Percentiles rank a stretch among this genome's conserved stretches.
These are phyloP conservation scores for Mycena leptocephala DNA, from an alignment of 768 basidiomycete species.

Conservation along the genomic window DNA sequence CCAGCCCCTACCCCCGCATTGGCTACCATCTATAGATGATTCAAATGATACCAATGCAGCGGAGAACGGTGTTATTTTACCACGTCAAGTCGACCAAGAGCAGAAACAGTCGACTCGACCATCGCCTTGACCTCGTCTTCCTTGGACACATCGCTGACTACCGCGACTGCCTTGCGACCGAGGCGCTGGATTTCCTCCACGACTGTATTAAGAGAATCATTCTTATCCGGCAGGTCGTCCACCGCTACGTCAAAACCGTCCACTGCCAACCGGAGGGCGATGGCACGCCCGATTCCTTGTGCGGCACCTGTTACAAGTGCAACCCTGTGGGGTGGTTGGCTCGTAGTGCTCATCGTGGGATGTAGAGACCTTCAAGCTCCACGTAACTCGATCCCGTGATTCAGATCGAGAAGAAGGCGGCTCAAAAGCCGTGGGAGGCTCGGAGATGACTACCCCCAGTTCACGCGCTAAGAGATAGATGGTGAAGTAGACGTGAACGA, in stretches of 20 bases:
- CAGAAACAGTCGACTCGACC: slow-evolving; percentile 39
- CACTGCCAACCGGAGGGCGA: slow-evolving; percentile 49
- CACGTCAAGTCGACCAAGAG: slow-evolving; percentile 46
- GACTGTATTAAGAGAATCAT: slow-evolving; percentile 37
- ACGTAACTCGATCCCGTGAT: too few relatives aligned
- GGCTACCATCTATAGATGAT: slow-evolving; percentile 50
- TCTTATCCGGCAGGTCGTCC: slow-evolving; percentile 44
- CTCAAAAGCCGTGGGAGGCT: too few relatives aligned
- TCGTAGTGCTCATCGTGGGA: slow-evolving; percentile 1
- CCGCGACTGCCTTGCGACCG: slow-evolving; percentile 37
- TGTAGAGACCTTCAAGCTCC: too few relatives aligned
- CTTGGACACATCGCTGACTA: slow-evolving; percentile 44
- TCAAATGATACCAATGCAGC: neutral
- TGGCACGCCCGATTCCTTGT: slow-evolving; percentile 52
- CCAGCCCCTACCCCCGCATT: slow-evolving; percentile 47
- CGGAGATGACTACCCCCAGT: too few relatives aligned
- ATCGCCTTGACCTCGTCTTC: slow-evolving; percentile 49
- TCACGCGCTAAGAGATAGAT: too few relatives aligned
- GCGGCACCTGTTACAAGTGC: slow-evolving; percentile 53
- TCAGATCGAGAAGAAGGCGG: too few relatives aligned
- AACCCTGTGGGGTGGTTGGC: slow-evolving; percentile 17
- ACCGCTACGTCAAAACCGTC: slow-evolving; percentile 52
- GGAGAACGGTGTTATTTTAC: slow-evolving; percentile 29
- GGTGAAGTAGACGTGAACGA: too few relatives aligned
- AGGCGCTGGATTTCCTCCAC: slow-evolving; percentile 43